A percentile compares a stretch with the other conserved stretches of the same genome.
Conservation (phyloP, 345 rosid species). For the Noccaea bulbosa region DNA sequence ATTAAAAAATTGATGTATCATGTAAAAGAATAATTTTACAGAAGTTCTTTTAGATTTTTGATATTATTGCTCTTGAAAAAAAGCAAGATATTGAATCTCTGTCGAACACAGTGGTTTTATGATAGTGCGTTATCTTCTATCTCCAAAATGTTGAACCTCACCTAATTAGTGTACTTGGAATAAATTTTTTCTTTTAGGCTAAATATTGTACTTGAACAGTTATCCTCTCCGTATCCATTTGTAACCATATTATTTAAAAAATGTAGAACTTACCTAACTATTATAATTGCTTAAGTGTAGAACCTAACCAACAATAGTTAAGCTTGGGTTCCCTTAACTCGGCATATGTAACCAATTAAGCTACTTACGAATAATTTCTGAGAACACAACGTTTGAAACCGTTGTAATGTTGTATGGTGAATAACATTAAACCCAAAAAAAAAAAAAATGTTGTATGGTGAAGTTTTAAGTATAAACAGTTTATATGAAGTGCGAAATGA, state of each 20-base stretch:
- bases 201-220: too few relatives aligned
- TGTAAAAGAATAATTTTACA: background rate
- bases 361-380: background rate
- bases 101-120: background rate
- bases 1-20: background rate
- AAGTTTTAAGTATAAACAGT: background rate
- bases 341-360: background rate
- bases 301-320: background rate
- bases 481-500: slow-evolving; percentile 1
- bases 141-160: background rate
- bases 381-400: background rate
- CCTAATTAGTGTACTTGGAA: background rate
- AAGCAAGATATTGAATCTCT: background rate
- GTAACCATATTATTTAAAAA: too few relatives aligned
- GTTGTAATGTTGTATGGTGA: too few relatives aligned
- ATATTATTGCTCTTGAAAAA: background rate
- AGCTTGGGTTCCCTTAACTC: background rate
- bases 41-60: background rate
- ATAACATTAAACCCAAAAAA: too few relatives aligned
- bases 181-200: too few relatives aligned
- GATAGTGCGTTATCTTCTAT: background rate
- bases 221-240: too few relatives aligned
- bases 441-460: too few relatives aligned
- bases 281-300: too few relatives aligned
- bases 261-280: too few relatives aligned